Base-by-base conservation (phyloP, 805 yeast species). In the Lachancea mirantina region DNA sequence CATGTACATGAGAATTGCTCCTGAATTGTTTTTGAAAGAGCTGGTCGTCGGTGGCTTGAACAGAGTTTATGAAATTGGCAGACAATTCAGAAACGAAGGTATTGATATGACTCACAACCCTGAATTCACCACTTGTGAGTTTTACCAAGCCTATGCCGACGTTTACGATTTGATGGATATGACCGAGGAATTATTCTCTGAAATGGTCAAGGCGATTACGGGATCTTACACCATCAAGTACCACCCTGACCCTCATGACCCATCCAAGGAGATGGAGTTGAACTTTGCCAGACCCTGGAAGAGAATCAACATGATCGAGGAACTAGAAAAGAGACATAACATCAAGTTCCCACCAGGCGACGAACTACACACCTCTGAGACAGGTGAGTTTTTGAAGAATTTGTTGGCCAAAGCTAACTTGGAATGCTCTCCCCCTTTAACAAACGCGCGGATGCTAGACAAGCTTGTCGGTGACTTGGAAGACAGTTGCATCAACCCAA, bases 21-120 rank as follows among this genome's bases (percentile, higher is more conserved):
- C 98, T 38, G 98, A 89, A 70, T 74, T 89, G 59, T 89, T 80
- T 71, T 75, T 89, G 64, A 89, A 89, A 68, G 94, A 89, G 71
- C 76, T 92, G 49, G 95, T 89, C 46, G 96, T 89, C 44, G 96
- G 96, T 67, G 98, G 98, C 60, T 70, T 89, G 76, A 96, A 92
- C 61, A 79, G 96, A 67, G 97, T 89, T 41, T 89, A 89, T 61
- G 98, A 89, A 71, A 89, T 89, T 56, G 98, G 98, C 42, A 85
- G 96, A 66, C 96, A 88, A 67, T 89, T 89, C 72, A 83, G 98
- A 75, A 89, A 89, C 60, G 97, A 89, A 67, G 96, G 97, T 65
- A 88, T 89, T 45, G 98, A 89, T 65, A 77, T 84, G 89, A 89
- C 96, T 44, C 98, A 89, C 65, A 89, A 89, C 74, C 97, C 97